phyloP scores from a whole-genome alignment of 75 land plant genomes.

The Selaginella moellendorffii region DNA sequence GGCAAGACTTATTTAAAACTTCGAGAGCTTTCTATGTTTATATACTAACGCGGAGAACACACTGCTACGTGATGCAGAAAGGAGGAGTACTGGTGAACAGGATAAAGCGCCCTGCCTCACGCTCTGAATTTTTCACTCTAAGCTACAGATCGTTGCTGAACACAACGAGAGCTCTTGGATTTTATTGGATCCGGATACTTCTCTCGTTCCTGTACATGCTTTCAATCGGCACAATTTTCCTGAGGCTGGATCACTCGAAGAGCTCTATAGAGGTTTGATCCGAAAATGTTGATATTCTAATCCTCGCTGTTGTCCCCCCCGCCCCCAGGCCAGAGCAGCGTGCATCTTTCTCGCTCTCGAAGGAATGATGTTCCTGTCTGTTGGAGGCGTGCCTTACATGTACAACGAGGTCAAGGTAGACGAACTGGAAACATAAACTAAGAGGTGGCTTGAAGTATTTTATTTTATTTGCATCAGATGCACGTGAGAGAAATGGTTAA shows the following conservation, averaged over 20 bases:
- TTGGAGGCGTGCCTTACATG: slow-evolving; percentile 4
- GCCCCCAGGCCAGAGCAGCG: slow-evolving; percentile 5
- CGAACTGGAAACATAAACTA: neutral
- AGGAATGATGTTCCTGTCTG: neutral
- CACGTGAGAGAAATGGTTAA: slow-evolving; percentile 2
- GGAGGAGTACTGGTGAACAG: slow-evolving; percentile 9
- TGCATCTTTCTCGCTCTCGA: slow-evolving; percentile 10
- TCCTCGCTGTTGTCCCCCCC: too few relatives aligned
- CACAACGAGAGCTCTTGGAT: neutral
- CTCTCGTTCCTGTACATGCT: slow-evolving; percentile 6
- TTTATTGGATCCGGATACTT: slow-evolving; percentile 4
- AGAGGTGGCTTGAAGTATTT: neutral
- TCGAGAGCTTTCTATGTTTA: neutral
- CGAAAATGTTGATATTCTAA: too few relatives aligned
- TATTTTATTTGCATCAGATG: slow-evolving; percentile 8
- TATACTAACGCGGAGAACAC: too few relatives aligned
- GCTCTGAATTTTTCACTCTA: neutral
- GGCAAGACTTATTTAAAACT: neutral
- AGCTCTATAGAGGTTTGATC: slow-evolving; percentile 11
- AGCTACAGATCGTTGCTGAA: slow-evolving; percentile 5
- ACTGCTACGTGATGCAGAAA: slow-evolving; percentile 10
- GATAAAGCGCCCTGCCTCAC: neutral
- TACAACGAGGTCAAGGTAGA: slow-evolving; percentile 3
- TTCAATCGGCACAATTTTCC: slow-evolving; percentile 11
- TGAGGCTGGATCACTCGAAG: neutral